phyloP scores from a whole-genome alignment of 129 eudicot species.

The Pseudognaphalium luteoalbum region DNA sequence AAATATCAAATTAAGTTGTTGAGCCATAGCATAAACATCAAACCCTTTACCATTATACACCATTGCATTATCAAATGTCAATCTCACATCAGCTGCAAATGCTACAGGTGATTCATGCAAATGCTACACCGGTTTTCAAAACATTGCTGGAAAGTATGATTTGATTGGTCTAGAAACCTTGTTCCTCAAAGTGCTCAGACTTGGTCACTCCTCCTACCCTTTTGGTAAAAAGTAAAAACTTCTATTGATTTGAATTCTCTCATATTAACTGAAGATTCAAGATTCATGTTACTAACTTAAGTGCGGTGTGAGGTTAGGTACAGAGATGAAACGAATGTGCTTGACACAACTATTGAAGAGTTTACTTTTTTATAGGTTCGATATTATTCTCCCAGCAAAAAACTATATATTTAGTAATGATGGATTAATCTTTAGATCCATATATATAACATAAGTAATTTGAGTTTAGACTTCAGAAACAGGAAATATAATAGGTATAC shows the following conservation, averaged over 20 bases:
- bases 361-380: neutral
- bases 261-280: neutral
- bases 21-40: slow-evolving; percentile 42
- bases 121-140: too few species aligned
- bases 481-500: neutral
- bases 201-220: neutral
- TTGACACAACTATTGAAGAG: neutral
- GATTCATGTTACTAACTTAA: neutral
- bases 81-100: slow-evolving; percentile 60
- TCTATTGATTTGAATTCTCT: neutral
- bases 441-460: neutral
- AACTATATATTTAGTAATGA: neutral
- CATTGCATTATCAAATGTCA: slow-evolving; percentile 64
- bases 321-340: neutral
- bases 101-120: slow-evolving; percentile 37
- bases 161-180: neutral
- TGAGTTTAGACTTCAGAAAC: neutral
- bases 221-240: neutral
- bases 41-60: slow-evolving; percentile 54
- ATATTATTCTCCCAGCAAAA: neutral
- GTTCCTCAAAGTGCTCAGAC: neutral
- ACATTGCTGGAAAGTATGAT: neutral
- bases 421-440: neutral
- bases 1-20: slow-evolving; percentile 22
- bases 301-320: neutral